Evolutionary conservation across 441 rosid genomes (phyloP), one percentile per base, ranked within the genome.

Genomic region (Corymbia calophylla): DNA sequence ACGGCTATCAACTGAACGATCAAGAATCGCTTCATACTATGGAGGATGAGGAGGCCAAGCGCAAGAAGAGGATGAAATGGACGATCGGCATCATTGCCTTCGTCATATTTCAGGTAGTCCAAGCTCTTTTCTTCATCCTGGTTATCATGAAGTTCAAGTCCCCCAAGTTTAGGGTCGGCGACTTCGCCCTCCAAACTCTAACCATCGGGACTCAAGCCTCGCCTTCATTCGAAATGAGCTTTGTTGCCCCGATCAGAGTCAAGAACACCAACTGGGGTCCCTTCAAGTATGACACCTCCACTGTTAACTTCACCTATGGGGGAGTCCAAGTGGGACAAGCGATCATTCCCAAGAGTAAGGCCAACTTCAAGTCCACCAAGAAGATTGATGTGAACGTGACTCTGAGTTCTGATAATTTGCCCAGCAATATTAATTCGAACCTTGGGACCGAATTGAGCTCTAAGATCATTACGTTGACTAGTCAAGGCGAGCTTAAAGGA

Each of bases 321-420:
- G 89, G 89, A 2, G 82, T 60, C 47, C 23, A 16, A 18, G 91
- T 89, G 35, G 91, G 91, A 53, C 89, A 87, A 25, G 87, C 48
- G 62, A 16, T n/a, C 47, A 62, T 89, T n/a, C 91, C 91, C 77
- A 89, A 89, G 89, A 60, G 88, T 82, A 89, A 77, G 81, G 91
- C 89, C 58, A 80, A 35, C 77, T 87, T 89, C 49, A 87, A 56
- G 87, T 73, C 87, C 32, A 89, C 91, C 18, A 89, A 89, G 89
- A 89, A 87, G 87, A 44, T 87, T 53, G 87, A 89, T 25, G 82
- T 87, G 56, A 11, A 31, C 14, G 91, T 87, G 66, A 60, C 82
- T 5, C 35, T 87, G 82, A 87, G 49, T 60, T 89, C 91, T 7
- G 35, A 44, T 32, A 48, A 25, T 31, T 25, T 85, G 11, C 31